These are phyloP conservation scores for Epichloe bromicola DNA, from an alignment of 2,329 filamentous ascomycete genomes.

Conservation along the genomic window DNA sequence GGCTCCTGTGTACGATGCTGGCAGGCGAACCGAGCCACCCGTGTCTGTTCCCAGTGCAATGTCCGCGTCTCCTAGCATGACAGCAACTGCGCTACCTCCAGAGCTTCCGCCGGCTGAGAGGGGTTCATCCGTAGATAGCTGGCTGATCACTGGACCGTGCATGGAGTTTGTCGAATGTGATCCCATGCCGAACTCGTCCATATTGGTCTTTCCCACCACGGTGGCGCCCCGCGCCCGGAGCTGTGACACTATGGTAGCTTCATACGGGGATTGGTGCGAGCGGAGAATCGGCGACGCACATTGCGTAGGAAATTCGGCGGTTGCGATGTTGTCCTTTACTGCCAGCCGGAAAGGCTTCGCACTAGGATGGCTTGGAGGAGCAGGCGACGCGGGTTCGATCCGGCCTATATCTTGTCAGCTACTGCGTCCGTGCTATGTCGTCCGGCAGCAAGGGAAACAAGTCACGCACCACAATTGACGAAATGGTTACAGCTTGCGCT, in stretches of 20 bases:
- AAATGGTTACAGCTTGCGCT: conserved; percentile 24
- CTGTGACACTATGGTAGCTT: conserved; percentile 65
- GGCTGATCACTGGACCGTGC: conserved; percentile 51
- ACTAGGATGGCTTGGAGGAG: conserved; percentile 10
- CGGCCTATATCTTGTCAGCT: conserved; percentile 1
- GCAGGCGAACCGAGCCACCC: conserved; percentile 75
- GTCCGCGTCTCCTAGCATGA: conserved; percentile 45
- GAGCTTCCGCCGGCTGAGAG: conserved; percentile 79
- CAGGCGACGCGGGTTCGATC: conserved; percentile 1
- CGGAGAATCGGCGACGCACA: conserved; percentile 66
- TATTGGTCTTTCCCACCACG: conserved; percentile 70
- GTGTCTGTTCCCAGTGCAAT: conserved; percentile 84
- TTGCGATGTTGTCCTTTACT: conserved; percentile 69
- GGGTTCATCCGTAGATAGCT: conserved; percentile 20
- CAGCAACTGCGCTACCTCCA: conserved; percentile 81
- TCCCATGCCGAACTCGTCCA: conserved; percentile 96
- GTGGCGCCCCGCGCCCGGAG: conserved; percentile 50
- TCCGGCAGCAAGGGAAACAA: too few relatives aligned
- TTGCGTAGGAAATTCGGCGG: conserved; percentile 55
- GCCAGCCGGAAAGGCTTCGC: conserved; percentile 35
- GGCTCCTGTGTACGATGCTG: conserved; percentile 73
- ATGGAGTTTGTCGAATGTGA: conserved; percentile 64
- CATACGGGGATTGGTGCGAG: conserved; percentile 62
- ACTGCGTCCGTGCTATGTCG: background rate
- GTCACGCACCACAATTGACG: conserved; percentile 18